Evolutionary conservation across 192 early-diverging fungal genomes (phyloP).

Genomic region (Coemansia nantahalensis): DNA sequence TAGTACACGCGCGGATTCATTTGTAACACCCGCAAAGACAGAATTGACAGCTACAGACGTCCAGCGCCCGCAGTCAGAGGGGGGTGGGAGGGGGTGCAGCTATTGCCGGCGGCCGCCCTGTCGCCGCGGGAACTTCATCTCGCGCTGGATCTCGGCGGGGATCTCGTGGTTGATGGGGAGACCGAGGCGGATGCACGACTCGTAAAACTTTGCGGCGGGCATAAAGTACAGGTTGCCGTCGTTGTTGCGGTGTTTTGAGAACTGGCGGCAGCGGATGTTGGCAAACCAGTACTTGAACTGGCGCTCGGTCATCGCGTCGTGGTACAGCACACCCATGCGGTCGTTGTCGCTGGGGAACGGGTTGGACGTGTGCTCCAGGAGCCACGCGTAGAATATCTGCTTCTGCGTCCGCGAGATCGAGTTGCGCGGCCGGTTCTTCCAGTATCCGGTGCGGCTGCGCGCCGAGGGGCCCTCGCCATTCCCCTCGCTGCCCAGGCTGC

Average conservation of each 20-base stretch:
- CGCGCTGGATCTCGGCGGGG: constrained; percentile 7
- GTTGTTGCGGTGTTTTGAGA: constrained; percentile 19
- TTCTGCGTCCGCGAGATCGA: constrained; percentile 33
- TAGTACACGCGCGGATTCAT: too few species aligned
- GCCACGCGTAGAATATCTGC: constrained; percentile 28
- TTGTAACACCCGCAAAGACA: too few species aligned
- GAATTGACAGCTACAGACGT: too few species aligned
- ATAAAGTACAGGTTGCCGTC: constrained; percentile 25
- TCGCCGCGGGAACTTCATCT: constrained; percentile 14
- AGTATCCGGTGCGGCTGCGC: too few species aligned
- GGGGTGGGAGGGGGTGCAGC: too few species aligned
- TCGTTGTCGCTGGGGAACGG: constrained; percentile 34
- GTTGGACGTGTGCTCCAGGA: constrained; percentile 19
- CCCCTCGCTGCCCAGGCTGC: constrained; percentile 2
- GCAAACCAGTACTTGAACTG: constrained; percentile 49
- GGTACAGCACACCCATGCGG: constrained; percentile 10
- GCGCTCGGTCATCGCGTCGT: constrained; percentile 23
- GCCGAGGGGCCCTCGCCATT: background rate
- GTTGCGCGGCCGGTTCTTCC: constrained; percentile 40
- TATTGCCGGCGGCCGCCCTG: too few species aligned
- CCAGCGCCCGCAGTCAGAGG: too few species aligned
- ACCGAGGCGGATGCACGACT: constrained; percentile 25
- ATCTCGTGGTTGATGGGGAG: constrained; percentile 14
- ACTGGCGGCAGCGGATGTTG: constrained; percentile 44
- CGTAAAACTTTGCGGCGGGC: constrained; percentile 45